Base-by-base conservation (phyloP, 2,329 filamentous ascomycete species). In the Byssochlamys sp. region DNA sequence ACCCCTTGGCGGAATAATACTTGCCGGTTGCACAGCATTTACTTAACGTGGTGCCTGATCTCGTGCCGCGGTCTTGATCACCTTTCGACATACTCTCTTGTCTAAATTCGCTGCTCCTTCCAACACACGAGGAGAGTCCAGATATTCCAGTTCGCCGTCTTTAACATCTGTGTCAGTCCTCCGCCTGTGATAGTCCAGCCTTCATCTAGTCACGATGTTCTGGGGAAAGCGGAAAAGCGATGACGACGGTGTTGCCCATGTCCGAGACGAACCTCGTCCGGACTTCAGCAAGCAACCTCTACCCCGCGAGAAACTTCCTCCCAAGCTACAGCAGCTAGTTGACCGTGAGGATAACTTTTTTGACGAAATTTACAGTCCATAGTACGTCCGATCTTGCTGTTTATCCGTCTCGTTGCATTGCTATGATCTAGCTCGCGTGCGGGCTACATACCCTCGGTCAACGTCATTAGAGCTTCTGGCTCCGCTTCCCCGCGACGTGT, bases 361-460 rank as follows among this genome's bases (percentile, higher is more conserved):
- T 72, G 88, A 91, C 59, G 83, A 89, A 59, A 73, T 95, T 39
- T 86, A 88, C 61, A 86, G 91, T 58, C 88, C 90, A 74, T 86
- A 87, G 89, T 91, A 82, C 62, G 87, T 82, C 2, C 52, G 39
- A 29, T 10, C 45, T 54, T 33, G 51, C 12, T 55, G 28, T 28
- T 19, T 53, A 55, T 31, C 53, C 52, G 55, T 19, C 28, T 49
- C 56, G 27, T 45, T 54, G 24, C 29, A n/a, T 51, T 39, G 9
- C 24, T 28, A 10, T 9, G 28, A 24, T 11, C 52, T 53, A 24
- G 11, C 49, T 12, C 12, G 6, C 12, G 7, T 28, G 12, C 27
- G 49, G 24, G 12, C 19, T 51, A 28, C 25, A 58, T 19, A 50
- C 53, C 29, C 59, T 27, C 49, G 54, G 7, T 53, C 56, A 51